Base-by-base conservation (phyloP, 2,329 filamentous ascomycete species). In the Colletotrichum filicis region DNA sequence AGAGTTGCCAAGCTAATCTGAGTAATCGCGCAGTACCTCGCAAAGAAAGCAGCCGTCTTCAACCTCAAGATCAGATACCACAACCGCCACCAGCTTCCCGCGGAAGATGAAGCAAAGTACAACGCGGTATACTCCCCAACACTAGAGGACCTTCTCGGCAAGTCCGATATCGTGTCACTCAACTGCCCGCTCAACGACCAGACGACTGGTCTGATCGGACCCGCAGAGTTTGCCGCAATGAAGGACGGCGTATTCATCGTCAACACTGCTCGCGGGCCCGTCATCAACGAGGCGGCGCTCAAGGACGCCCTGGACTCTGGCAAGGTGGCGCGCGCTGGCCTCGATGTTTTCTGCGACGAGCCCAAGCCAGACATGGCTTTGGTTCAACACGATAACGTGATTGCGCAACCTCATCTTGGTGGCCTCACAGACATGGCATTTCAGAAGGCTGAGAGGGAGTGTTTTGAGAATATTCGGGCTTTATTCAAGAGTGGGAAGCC, bases 321-420 rank as follows among this genome's bases (percentile, higher is more conserved):
- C 7, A 49, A 49, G 19, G 42, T 49, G 19, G 7, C 42, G 8
- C 42, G 42, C 19, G 42, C 42, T n/a, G 42, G 42, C 19, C 42
- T 49, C 8, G 42, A 49, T 19, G 42, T 49, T 19, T 49, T 49
- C 42, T 49, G 42, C 19, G 42, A 49, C 42, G 42, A 49, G 7
- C 42, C 42, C 7, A 49, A 22, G 42, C 42, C 42, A 1, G 42
- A 49, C 42, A 49, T 49, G 42, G 42, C 42, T 3, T 49, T 49
- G 19, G 42, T 90, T 26, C 79, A 76, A 6, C 84, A 82, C 62
- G 82, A 86, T 28, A 83, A 82, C 68, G 82, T 85, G 2, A 77
- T 85, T 4, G 65, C 86, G 1, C 84, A 86, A 75, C 85, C 86
- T 9, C 85, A 87, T 74, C 74, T 86, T 56, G 86, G 83, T 0